Conservation (phyloP, 2,329 filamentous ascomycete genomes). For the Mycosphaerella arachidis region DNA sequence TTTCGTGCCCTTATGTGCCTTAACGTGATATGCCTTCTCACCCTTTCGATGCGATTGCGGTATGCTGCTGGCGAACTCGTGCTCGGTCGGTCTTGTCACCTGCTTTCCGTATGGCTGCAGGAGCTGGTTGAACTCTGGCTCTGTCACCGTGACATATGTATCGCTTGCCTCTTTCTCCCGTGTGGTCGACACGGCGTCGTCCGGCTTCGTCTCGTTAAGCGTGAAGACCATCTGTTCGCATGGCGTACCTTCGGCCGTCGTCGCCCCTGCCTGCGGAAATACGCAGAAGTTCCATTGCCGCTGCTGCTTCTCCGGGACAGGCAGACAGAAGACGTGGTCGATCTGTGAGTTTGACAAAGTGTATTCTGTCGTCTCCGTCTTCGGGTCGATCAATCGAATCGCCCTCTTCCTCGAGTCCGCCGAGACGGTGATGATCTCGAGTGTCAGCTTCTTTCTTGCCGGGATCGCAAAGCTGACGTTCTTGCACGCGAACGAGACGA, state of each 20-base stretch:
- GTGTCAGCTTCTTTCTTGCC: constrained; percentile 59
- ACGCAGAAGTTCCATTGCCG: constrained; percentile 61
- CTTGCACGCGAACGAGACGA: constrained; percentile 42
- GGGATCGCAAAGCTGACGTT: constrained; percentile 60
- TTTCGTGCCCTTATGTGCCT: constrained; percentile 61
- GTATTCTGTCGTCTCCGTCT: constrained; percentile 30
- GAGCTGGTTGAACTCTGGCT: constrained; percentile 46
- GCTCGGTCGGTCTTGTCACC: constrained; percentile 50
- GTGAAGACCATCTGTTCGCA: constrained; percentile 59
- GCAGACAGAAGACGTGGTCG: constrained; percentile 58
- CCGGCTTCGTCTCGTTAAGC: constrained; percentile 48
- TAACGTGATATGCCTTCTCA: constrained; percentile 61
- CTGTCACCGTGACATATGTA: constrained; percentile 43
- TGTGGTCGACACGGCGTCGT: constrained; percentile 36
- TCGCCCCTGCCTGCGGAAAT: constrained; percentile 50
- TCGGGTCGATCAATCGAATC: constrained; percentile 27
- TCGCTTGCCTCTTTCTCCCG: constrained; percentile 39
- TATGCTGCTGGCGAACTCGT: constrained; percentile 57
- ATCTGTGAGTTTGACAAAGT: constrained; percentile 49
- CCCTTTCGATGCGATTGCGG: constrained; percentile 58
- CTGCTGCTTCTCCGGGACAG: constrained; percentile 60
- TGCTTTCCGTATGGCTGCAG: constrained; percentile 44
- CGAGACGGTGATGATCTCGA: constrained; percentile 48
- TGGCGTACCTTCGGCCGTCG: constrained; percentile 29
- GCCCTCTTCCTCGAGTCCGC: constrained; percentile 23